Evolutionary conservation across 1,284 basidiomycete species (phyloP).

Genomic region (Sphagnurus paluster): DNA sequence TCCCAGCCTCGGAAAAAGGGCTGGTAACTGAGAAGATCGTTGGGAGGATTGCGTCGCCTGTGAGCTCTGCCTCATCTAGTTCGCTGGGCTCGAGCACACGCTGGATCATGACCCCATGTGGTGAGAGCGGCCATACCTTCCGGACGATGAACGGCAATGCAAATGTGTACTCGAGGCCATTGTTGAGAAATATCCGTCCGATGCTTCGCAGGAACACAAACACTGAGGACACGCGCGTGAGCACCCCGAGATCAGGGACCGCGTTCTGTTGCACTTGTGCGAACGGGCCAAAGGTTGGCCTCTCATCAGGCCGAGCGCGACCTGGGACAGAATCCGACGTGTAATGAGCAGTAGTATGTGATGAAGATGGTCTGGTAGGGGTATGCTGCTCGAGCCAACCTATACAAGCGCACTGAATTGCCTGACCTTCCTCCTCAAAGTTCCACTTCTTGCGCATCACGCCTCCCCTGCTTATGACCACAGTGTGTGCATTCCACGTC

Average conservation of each 20-base stretch:
- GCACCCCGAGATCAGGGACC: conserved; percentile 30
- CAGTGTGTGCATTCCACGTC: conserved; percentile 69
- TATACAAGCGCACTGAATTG: conserved; percentile 75
- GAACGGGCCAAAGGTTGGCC: conserved; percentile 65
- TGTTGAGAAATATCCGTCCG: conserved; percentile 72
- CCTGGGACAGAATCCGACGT: conserved; percentile 29
- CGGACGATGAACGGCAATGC: conserved; percentile 83
- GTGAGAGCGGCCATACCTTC: conserved; percentile 75
- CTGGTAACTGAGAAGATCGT: conserved; percentile 78
- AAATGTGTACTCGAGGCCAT: conserved; percentile 77
- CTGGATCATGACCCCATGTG: conserved; percentile 78
- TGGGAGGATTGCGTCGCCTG: conserved; percentile 65
- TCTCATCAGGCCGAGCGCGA: conserved; percentile 28
- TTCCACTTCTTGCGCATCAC: conserved; percentile 75
- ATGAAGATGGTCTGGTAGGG: conserved; percentile 28
- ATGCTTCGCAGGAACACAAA: conserved; percentile 80
- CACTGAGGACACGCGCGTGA: conserved; percentile 52
- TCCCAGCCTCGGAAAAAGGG: conserved; percentile 73
- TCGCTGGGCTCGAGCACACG: conserved; percentile 69
- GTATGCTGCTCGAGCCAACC: conserved; percentile 64
- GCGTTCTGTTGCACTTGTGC: conserved; percentile 37
- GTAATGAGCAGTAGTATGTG: conserved; percentile 39
- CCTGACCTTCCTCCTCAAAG: conserved; percentile 68
- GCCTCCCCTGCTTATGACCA: conserved; percentile 70
- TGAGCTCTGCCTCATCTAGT: conserved; percentile 61